These are phyloP conservation scores for Halophytophthora polymorphica DNA, from an alignment of 352 stramenopile genomes.

Conservation along the genomic window DNA sequence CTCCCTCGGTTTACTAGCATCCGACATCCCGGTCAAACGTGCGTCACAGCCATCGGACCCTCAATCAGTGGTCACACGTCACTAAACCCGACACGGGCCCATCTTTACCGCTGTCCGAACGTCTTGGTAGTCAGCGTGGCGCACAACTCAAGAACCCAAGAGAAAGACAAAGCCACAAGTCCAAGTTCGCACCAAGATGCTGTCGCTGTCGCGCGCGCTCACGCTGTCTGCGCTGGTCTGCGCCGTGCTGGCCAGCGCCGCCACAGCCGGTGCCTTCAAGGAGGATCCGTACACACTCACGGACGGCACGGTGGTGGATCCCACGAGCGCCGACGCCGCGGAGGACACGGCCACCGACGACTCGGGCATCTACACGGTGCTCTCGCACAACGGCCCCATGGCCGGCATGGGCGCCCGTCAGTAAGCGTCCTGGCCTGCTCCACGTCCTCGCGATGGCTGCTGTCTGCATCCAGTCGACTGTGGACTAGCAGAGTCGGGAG, in stretches of 20 bases:
- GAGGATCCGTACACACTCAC: conserved; percentile 24
- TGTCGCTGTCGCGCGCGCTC: neutral
- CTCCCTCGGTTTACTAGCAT: too few relatives aligned
- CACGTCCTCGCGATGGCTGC: conserved; percentile 5
- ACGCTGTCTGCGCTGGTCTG: conserved; percentile 6
- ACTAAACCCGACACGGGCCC: too few relatives aligned
- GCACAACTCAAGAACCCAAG: too few relatives aligned
- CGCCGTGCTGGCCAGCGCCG: conserved; percentile 3
- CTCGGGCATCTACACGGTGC: conserved; percentile 28
- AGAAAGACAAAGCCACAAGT: neutral
- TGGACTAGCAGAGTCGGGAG: neutral
- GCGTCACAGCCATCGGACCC: neutral
- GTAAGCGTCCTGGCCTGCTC: conserved; percentile 5
- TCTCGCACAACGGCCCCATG: conserved; percentile 31
- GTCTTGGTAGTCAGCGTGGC: neutral
- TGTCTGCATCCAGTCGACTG: neutral
- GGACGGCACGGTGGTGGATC: conserved; percentile 29
- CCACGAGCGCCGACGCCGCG: conserved; percentile 12
- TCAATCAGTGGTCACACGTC: too few relatives aligned
- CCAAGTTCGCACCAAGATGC: conserved; percentile 7
- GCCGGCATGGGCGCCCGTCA: conserved; percentile 15
- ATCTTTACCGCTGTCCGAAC: neutral
- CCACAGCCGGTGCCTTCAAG: conserved; percentile 8
- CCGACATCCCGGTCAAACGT: too few relatives aligned
- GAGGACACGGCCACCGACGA: conserved; percentile 4